phyloP scores from a whole-genome alignment of 352 stramenopile species.

The Poterioochromonas sp. region DNA sequence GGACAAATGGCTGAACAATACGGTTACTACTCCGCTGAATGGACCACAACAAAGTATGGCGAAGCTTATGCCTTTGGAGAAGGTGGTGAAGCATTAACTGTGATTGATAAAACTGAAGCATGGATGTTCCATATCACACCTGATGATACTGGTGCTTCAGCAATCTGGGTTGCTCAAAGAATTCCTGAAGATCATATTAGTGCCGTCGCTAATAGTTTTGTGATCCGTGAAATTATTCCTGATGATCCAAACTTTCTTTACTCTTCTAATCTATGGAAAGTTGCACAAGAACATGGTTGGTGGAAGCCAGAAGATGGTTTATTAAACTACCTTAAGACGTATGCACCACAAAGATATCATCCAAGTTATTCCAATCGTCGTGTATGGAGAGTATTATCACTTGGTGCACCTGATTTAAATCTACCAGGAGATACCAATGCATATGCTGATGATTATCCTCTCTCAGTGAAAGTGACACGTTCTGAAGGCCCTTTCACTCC shows the following conservation, averaged over 20 bases:
- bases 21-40: slow-evolving; percentile 80
- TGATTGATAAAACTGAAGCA: slow-evolving; percentile 64
- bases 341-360: slow-evolving; percentile 58
- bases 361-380: slow-evolving; percentile 68
- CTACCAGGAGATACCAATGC: slow-evolving; percentile 63
- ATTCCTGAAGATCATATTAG: slow-evolving; percentile 67
- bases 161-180: slow-evolving; percentile 81
- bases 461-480: slow-evolving; percentile 68
- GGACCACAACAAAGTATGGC: slow-evolving; percentile 55
- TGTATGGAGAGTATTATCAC: slow-evolving; percentile 73
- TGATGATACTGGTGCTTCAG: slow-evolving; percentile 70
- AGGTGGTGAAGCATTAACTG: slow-evolving; percentile 19
- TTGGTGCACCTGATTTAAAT: slow-evolving; percentile 60
- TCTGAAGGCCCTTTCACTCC: slow-evolving; percentile 59
- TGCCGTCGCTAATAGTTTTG: slow-evolving; percentile 84
- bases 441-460: slow-evolving; percentile 66
- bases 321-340: slow-evolving; percentile 74
- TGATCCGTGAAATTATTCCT: slow-evolving; percentile 71
- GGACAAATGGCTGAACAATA: slow-evolving; percentile 74
- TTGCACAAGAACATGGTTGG: slow-evolving; percentile 66
- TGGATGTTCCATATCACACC: slow-evolving; percentile 90
- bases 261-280: slow-evolving; percentile 68
- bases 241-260: slow-evolving; percentile 71
- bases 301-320: slow-evolving; percentile 54
- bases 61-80: slow-evolving; percentile 1